These are phyloP conservation scores for Striga hermonthica DNA, from an alignment of 305 asterid species.

Conservation along the genomic window DNA sequence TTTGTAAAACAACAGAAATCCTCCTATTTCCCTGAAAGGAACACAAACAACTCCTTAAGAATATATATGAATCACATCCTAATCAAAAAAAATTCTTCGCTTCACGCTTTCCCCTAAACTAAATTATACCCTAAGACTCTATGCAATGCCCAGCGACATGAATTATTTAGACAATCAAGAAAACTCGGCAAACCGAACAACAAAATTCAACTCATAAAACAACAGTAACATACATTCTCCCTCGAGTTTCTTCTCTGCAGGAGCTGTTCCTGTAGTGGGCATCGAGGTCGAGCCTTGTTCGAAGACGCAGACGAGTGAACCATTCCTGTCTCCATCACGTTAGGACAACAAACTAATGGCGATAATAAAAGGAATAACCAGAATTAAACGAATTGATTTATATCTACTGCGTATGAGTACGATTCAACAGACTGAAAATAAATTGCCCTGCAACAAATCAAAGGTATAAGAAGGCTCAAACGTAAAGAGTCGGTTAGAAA, in stretches of 20 bases:
- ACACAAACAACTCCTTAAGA: neutral
- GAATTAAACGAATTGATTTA: conserved; percentile 6
- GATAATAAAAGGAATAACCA: conserved; percentile 21
- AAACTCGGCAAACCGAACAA: neutral
- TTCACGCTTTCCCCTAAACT: neutral
- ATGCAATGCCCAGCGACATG: neutral
- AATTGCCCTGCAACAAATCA: conserved; percentile 19
- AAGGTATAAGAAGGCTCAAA: conserved; percentile 40
- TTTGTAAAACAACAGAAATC: neutral
- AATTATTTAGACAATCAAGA: conserved; percentile 12
- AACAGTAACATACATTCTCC: conserved; percentile 54
- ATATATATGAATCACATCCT: neutral
- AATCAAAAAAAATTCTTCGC: neutral
- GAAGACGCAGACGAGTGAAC: conserved; percentile 48
- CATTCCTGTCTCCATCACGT: conserved; percentile 73
- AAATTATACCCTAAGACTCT: neutral
- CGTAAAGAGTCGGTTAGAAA: conserved; percentile 27
- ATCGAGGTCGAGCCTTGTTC: conserved; percentile 48
- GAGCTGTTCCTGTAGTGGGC: conserved; percentile 71
- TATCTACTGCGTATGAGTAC: neutral
- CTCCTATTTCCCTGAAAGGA: neutral
- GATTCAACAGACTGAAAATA: conserved; percentile 5
- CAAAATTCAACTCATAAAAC: neutral
- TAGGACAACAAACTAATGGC: conserved; percentile 31
- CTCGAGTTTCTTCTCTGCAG: conserved; percentile 55